Base-by-base conservation (phyloP, 2,329 filamentous ascomycete genomes). In the Trichoderma sp. region DNA sequence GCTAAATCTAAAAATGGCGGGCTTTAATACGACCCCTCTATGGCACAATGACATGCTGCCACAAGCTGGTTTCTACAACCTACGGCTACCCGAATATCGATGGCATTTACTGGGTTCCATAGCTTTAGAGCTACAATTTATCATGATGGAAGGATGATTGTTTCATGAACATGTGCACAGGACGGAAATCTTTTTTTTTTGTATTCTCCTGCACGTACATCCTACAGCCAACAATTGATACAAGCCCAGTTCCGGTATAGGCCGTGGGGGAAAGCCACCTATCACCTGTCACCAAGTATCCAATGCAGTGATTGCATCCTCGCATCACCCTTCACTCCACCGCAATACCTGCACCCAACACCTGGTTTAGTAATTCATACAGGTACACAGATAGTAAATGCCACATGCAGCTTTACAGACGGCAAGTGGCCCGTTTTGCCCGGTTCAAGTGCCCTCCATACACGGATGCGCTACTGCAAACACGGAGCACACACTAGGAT, bases 381-480 rank as follows among this genome's bases (percentile, higher is more conserved):
- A 43, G 21, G 11, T 14, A 8, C n/a, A n/a, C n/a, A n/a, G n/a
- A n/a, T n/a, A n/a, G n/a, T n/a, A n/a, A n/a, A n/a, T n/a, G n/a
- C n/a, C n/a, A n/a, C 2, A 28, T 14, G 49, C 21, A 39, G 43
- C 39, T 49, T 49, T 13, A 5, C 4, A 49, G 13, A 10, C 18
- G 11, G 46, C 21, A 49, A 49, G 5, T n/a, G 8, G 26, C 34
- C 34, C 51, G n/a, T 39, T 56, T 56, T 66, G 52, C 61, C 61
- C 28, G 37, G 51, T 43, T n/a, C n/a, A 43, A 18, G 32, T 32
- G 46, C 11, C 3, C 43, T 13, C n/a, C 24, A 24, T 54, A 54
- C 34, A n/a, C n/a, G 43, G 43, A n/a, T 43, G 34, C 61, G 61
- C 61, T 65, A 58, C 51, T 66, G 52, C 61, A 66, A 34, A 34